Base-by-base conservation (phyloP, 129 eudicot genomes). In the Lactuca sativa region DNA sequence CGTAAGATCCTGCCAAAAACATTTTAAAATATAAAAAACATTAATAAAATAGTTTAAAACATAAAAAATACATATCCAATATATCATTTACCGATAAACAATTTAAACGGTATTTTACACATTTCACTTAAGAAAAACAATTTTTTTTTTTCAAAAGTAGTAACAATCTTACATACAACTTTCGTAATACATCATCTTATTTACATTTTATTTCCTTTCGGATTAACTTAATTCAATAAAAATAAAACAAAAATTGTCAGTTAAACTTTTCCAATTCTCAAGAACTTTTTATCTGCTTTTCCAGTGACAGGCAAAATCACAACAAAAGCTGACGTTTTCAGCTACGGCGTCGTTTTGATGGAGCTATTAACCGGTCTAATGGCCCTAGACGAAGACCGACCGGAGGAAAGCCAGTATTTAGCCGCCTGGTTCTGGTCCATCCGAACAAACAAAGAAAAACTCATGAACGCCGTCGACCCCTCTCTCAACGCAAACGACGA, bases 281-380 rank as follows among this genome's bases (percentile, higher is more conserved):
- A 31, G 7, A 64, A 41, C 5, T 38, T 74, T 56, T 6, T 8
- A 54, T 63, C 21, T 67, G 49, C 30, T 25, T 5, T 18, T 76
- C 59, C 96, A 95, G 99, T 95, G 53, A 95, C 86, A 25, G 99
- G 99, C 33, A 95, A 95, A 79, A 84, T 95, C 59, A 95, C 99
- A 0, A 95, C 99, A 13, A 95, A 95, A 59, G 90, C 78, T 0
- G 99, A 95, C 52, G 99, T 95, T 15, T 95, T 90, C 86, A 95
- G 99, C 78, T 95, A 85, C 4, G 99, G 99, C 0, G 96, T 95
- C 0, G 97, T 95, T 41, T 80, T 95, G 25, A 95, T 95, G 97
- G 99, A 95, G 93, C 84, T 95, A 56, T 37, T 95, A 66, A 95
- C 99, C 0, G 99, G 99, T 4, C 44, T 95, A 77, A 95, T 81